A percentile compares a stretch with the other conserved stretches of the same genome.
Conservation (phyloP, 1,284 basidiomycete genomes). For the Vanrija sp. region DNA sequence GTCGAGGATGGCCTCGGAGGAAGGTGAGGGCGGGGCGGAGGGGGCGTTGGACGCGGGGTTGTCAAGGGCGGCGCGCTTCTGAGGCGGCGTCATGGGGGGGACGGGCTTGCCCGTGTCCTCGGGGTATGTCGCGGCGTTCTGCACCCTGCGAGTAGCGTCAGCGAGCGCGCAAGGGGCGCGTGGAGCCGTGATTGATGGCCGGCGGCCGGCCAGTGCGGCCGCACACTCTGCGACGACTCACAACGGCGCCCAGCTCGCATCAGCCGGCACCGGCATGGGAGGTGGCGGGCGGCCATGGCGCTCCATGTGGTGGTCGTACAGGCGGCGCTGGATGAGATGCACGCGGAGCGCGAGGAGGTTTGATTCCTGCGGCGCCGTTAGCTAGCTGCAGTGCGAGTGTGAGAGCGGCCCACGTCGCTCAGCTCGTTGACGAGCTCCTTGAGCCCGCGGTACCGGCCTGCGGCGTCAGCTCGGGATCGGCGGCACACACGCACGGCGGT, state of each 20-base stretch:
- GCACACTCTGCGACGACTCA: slow-evolving; percentile 1
- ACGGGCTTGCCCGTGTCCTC: no score
- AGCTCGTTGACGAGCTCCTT: slow-evolving; percentile 28
- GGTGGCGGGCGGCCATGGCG: slow-evolving; percentile 9
- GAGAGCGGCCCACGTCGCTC: slow-evolving; percentile 17
- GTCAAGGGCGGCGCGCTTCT: no score
- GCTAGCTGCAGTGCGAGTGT: neutral
- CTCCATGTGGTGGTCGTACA: slow-evolving; percentile 17
- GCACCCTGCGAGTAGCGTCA: neutral
- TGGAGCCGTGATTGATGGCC: neutral
- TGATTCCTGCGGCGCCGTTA: slow-evolving; percentile 14
- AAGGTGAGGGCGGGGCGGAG: no score
- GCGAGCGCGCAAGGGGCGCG: neutral
- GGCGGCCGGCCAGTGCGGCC: neutral
- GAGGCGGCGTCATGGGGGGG: no score
- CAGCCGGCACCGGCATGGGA: slow-evolving; percentile 8
- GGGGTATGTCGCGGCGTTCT: no score
- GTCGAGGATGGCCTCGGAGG: no score
- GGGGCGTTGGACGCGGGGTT: no score
- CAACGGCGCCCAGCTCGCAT: slow-evolving; percentile 19
- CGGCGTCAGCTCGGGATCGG: neutral
- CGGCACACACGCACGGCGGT: slow-evolving; percentile 10
- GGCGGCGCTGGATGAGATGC: slow-evolving; percentile 16
- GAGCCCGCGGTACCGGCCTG: slow-evolving; percentile 23
- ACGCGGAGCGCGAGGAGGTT: slow-evolving; percentile 21